Conservation (phyloP, 768 basidiomycete species). For the Trametes cinnabarina region DNA sequence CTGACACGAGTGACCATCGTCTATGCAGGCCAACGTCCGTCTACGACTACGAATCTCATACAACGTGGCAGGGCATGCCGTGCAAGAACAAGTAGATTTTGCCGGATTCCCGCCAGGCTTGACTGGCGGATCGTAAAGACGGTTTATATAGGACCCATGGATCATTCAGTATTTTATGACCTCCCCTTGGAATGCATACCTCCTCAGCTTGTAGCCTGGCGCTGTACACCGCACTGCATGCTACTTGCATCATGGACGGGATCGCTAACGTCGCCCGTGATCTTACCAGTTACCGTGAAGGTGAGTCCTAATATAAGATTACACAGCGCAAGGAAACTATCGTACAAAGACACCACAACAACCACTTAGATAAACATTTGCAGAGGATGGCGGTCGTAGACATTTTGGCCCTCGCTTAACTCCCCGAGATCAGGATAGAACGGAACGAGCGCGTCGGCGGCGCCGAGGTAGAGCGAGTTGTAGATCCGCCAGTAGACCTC, state of each 20-base stretch:
- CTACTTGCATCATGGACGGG: too few relatives aligned
- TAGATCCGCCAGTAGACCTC: constrained; percentile 97
- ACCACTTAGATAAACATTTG: constrained; percentile 72
- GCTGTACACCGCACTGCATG: too few relatives aligned
- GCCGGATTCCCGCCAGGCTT: constrained; percentile 79
- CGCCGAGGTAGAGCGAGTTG: constrained; percentile 91
- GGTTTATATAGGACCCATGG: constrained; percentile 1
- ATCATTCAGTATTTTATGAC: constrained; percentile 3
- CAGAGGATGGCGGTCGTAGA: constrained; percentile 80
- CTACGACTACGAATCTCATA: constrained; percentile 85
- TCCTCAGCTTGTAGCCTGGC: constrained; percentile 2
- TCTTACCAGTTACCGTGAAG: too few relatives aligned
- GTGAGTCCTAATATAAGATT: background rate
- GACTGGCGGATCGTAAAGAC: constrained; percentile 43
- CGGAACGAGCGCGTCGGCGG: constrained; percentile 87
- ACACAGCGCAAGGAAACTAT: constrained; percentile 5
- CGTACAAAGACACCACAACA: constrained; percentile 12
- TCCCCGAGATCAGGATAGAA: constrained; percentile 93
- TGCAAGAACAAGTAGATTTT: constrained; percentile 96
- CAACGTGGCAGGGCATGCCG: constrained; percentile 58
- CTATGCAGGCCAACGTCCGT: constrained; percentile 69
- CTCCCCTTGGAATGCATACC: constrained; percentile 6
- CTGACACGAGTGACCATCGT: constrained; percentile 3
- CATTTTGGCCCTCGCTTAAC: constrained; percentile 85
- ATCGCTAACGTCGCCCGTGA: too few relatives aligned